A percentile compares a stretch with the other conserved stretches of the same genome.
phyloP scores from a whole-genome alignment of 257 asterid species.

The Nicotiana tabacum region DNA sequence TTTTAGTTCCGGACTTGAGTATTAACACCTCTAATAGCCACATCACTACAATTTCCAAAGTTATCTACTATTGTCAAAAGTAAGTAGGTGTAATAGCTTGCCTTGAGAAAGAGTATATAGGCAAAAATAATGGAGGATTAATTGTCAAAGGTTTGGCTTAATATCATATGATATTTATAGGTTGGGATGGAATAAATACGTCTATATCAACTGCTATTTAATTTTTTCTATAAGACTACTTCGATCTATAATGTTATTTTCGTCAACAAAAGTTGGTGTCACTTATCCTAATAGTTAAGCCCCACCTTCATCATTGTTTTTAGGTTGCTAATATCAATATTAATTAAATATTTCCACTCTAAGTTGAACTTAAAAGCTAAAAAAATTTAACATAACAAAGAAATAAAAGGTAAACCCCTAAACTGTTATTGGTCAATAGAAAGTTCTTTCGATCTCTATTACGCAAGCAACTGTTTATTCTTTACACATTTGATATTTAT shows the following conservation, averaged over 20 bases:
- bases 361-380: too few relatives aligned
- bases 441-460: too few relatives aligned
- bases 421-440: too few relatives aligned
- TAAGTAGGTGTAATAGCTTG: slow-evolving; percentile 6
- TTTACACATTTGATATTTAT: too few relatives aligned
- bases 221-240: background rate
- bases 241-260: background rate
- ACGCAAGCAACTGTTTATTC: too few relatives aligned
- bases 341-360: too few relatives aligned
- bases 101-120: background rate
- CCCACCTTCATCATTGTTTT: background rate
- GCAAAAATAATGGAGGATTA: background rate
- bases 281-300: background rate
- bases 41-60: too few relatives aligned
- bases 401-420: too few relatives aligned
- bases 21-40: background rate
- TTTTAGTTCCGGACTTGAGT: too few relatives aligned
- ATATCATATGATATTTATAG: background rate
- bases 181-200: background rate
- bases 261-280: background rate
- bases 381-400: too few relatives aligned
- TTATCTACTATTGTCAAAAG: background rate
- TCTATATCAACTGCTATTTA: background rate
- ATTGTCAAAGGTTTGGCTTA: background rate
- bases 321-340: background rate